Conservation (phyloP, 2,329 filamentous ascomycete species). For the Nemania bipapillata region DNA sequence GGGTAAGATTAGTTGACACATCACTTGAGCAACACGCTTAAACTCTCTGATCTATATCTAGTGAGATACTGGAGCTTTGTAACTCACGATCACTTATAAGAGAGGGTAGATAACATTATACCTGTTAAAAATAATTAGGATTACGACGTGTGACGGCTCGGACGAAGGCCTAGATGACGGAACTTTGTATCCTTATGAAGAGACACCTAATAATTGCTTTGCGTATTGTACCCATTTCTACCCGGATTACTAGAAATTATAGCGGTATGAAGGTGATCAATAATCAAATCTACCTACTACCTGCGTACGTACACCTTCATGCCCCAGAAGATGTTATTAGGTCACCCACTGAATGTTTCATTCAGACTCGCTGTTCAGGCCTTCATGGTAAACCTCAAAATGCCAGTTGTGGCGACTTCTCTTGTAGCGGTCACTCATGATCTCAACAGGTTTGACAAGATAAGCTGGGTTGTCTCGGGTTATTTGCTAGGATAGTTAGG, state of each 20-base stretch:
- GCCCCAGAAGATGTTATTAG: too few species aligned
- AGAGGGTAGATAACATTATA: not conserved
- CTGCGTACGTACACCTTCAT: too few species aligned
- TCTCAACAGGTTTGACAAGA: constrained; percentile 19
- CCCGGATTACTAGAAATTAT: too few species aligned
- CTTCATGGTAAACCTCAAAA: constrained; percentile 37
- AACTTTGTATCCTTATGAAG: not conserved
- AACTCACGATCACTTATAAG: not conserved
- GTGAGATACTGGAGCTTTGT: not conserved
- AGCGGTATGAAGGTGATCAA: too few species aligned
- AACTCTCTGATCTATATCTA: not conserved
- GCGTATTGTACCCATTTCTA: not conserved
- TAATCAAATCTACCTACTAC: too few species aligned
- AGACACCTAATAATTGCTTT: not conserved
- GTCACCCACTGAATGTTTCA: too few species aligned
- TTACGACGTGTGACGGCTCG: not conserved
- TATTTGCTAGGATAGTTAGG: constrained; percentile 35
- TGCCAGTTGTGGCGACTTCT: constrained; percentile 30
- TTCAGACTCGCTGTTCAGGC: constrained; percentile 1
- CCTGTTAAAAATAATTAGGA: not conserved
- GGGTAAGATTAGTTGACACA: not conserved
- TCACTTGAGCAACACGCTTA: not conserved
- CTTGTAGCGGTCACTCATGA: constrained; percentile 33
- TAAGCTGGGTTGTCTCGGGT: constrained; percentile 33
- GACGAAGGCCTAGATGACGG: not conserved